Percentiles rank a stretch among this genome's conserved stretches.
Evolutionary conservation across 2,329 filamentous ascomycete species (phyloP).

Genomic region (Diaporthe ampelina): DNA sequence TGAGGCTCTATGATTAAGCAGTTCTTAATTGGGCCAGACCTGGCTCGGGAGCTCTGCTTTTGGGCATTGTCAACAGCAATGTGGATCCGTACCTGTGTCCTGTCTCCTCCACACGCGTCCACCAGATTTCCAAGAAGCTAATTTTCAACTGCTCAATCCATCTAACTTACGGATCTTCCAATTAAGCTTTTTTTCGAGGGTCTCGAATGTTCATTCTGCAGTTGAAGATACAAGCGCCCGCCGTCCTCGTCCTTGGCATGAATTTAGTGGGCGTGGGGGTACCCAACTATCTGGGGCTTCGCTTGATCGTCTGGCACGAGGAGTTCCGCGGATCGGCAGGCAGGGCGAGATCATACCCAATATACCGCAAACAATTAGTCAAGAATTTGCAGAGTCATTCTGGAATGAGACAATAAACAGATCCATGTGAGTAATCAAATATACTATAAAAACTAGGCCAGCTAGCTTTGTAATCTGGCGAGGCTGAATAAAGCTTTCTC

Average conservation of each 20-base stretch:
- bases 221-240: background rate
- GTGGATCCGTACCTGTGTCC: too few relatives aligned
- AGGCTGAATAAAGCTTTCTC: too few relatives aligned
- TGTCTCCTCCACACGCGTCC: too few relatives aligned
- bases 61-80: background rate
- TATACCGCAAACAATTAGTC: background rate
- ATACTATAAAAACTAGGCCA: background rate
- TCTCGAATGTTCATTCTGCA: background rate
- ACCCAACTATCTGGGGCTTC: too few relatives aligned
- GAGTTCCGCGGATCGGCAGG: background rate
- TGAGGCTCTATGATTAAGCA: background rate
- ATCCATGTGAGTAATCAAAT: too few relatives aligned
- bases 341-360: too few relatives aligned
- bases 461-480: background rate
- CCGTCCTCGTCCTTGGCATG: background rate
- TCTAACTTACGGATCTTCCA: too few relatives aligned
- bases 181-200: background rate
- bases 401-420: background rate
- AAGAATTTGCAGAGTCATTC: background rate
- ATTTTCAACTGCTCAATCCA: too few relatives aligned
- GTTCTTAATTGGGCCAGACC: background rate
- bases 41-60: background rate
- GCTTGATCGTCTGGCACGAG: too few relatives aligned
- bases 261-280: background rate
- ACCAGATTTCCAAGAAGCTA: too few relatives aligned